phyloP scores from a whole-genome alignment of 2,329 filamentous ascomycete genomes.

The Fusarium liriodendri region DNA sequence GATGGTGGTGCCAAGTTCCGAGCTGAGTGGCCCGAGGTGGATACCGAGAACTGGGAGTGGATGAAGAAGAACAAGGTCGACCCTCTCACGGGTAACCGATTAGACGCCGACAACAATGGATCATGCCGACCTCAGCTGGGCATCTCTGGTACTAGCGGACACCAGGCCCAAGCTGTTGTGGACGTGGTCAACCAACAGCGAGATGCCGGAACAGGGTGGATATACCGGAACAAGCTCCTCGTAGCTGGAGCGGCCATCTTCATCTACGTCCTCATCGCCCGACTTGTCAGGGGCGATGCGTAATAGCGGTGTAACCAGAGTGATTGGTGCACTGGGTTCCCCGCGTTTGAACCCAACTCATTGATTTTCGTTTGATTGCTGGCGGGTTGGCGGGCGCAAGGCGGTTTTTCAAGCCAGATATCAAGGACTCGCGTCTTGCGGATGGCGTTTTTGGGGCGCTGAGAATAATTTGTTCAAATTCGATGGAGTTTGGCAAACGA shows the following conservation, averaged over 20 bases:
- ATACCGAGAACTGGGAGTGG: slow-evolving; percentile 91
- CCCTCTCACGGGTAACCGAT: slow-evolving; percentile 74
- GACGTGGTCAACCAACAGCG: slow-evolving; percentile 80
- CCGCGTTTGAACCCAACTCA: slow-evolving; percentile 11
- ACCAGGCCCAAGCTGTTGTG: slow-evolving; percentile 77
- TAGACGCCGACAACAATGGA: slow-evolving; percentile 60
- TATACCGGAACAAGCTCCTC: slow-evolving; percentile 82
- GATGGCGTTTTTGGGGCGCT: slow-evolving; percentile 39
- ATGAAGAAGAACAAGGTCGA: slow-evolving; percentile 88
- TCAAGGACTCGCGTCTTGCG: slow-evolving; percentile 38
- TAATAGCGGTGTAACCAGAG: slow-evolving; percentile 9
- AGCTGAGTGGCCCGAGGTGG: slow-evolving; percentile 88
- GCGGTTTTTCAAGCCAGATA: slow-evolving; percentile 35
- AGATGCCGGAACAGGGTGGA: slow-evolving; percentile 85
- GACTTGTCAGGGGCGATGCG: slow-evolving; percentile 70
- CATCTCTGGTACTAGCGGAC: slow-evolving; percentile 69
- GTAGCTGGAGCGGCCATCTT: slow-evolving; percentile 78
- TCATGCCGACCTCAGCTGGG: slow-evolving; percentile 67
- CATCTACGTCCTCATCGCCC: slow-evolving; percentile 83
- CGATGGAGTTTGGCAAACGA: slow-evolving; percentile 13
- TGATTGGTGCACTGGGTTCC: neutral
- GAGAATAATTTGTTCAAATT: slow-evolving; percentile 24
- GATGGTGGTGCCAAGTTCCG: slow-evolving; percentile 94
- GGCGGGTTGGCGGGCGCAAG: slow-evolving; percentile 29
- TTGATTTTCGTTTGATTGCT: slow-evolving; percentile 23